These are phyloP conservation scores for Calonectria ilicicola DNA, from an alignment of 2,329 filamentous ascomycete genomes.

Conservation along the genomic window DNA sequence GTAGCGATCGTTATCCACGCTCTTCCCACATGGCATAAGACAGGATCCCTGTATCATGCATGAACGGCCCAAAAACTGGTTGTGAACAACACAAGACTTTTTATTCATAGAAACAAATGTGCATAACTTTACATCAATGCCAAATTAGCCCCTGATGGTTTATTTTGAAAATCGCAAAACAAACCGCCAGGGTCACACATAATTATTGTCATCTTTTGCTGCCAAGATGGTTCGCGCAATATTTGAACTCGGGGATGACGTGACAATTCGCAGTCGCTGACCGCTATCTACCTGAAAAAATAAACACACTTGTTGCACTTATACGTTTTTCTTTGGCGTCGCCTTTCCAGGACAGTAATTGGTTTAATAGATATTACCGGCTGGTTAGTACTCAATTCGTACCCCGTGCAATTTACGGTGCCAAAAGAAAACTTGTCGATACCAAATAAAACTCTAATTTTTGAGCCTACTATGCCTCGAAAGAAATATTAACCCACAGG, in stretches of 20 bases:
- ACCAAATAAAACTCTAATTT: neutral
- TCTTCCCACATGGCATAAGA: neutral
- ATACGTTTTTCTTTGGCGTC: neutral
- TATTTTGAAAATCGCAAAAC: neutral
- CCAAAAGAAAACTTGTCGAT: neutral
- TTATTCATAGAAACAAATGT: neutral
- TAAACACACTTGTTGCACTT: neutral
- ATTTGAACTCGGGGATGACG: neutral
- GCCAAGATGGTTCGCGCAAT: neutral
- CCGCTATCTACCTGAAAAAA: neutral
- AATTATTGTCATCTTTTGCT: neutral
- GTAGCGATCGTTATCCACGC: neutral
- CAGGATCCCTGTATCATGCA: neutral
- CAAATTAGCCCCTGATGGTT: neutral
- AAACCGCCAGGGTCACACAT: neutral
- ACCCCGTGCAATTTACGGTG: constrained; percentile 1
- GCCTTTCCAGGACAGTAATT: neutral
- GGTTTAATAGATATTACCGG: neutral
- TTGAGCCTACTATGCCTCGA: neutral
- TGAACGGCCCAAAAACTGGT: neutral
- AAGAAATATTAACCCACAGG: neutral
- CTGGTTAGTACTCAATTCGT: neutral
- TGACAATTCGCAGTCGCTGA: neutral
- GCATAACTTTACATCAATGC: neutral
- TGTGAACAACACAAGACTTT: neutral